These are phyloP conservation scores for Colletotrichum sojae DNA, from an alignment of 2,329 filamentous ascomycete species.

Conservation along the genomic window DNA sequence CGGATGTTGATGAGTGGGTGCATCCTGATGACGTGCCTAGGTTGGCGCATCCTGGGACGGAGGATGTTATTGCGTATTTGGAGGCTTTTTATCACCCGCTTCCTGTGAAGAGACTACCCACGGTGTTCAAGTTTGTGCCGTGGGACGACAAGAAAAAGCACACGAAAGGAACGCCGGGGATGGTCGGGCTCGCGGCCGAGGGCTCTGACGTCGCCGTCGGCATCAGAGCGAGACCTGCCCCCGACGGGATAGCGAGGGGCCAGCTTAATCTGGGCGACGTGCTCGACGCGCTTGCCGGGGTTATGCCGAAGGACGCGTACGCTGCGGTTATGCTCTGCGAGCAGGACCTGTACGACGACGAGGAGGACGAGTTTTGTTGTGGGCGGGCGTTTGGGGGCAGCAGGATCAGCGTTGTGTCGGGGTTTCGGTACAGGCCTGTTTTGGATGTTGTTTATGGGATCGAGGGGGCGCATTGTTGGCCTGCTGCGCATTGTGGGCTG, in stretches of 20 bases:
- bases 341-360: constrained; percentile 76
- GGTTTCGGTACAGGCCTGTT: constrained; percentile 71
- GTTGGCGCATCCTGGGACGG: constrained; percentile 43
- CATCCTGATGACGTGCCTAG: constrained; percentile 30
- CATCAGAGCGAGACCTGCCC: constrained; percentile 64
- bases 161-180: neutral
- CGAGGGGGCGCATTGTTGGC: constrained; percentile 72
- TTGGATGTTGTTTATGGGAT: constrained; percentile 57
- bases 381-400: constrained; percentile 76
- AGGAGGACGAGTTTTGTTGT: constrained; percentile 77
- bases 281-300: constrained; percentile 67
- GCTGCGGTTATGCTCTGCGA: constrained; percentile 69
- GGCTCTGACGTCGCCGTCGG: constrained; percentile 56
- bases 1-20: constrained; percentile 38
- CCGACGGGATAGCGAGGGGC: constrained; percentile 60
- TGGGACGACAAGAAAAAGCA: constrained; percentile 57
- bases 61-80: constrained; percentile 55
- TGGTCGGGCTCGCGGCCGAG: constrained; percentile 60
- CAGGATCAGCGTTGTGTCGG: constrained; percentile 73
- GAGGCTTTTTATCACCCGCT: constrained; percentile 68
- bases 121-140: constrained; percentile 58
- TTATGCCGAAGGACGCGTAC: constrained; percentile 71
- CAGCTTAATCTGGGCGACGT: constrained; percentile 75
- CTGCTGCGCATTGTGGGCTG: constrained; percentile 70
- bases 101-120: constrained; percentile 59